Evolutionary conservation across 371 early-diverging fungal species (phyloP).

Genomic region (Lichtheimia ornata): DNA sequence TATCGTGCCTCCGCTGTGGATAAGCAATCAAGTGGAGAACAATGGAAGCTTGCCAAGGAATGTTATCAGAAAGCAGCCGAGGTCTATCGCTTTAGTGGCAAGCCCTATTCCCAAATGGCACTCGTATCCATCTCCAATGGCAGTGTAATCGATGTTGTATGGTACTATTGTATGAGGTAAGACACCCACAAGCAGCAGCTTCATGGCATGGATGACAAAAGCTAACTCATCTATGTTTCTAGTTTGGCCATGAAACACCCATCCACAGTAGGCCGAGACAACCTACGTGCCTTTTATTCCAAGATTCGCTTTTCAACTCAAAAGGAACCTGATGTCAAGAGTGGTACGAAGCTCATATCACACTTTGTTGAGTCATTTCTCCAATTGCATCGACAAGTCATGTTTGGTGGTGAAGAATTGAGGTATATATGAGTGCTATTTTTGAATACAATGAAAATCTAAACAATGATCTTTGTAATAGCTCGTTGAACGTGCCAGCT

Average conservation of each 20-base stretch:
- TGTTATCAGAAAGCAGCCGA: conserved; percentile 49
- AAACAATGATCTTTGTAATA: neutral
- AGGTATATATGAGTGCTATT: neutral
- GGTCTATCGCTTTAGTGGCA: conserved; percentile 45
- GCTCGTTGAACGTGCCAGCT: too few relatives aligned
- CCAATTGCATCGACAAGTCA: conserved; percentile 36
- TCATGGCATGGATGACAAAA: neutral
- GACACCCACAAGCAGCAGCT: too few relatives aligned
- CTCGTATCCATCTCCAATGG: conserved; percentile 45
- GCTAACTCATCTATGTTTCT: neutral
- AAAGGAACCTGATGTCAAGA: conserved; percentile 1
- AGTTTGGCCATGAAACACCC: conserved; percentile 47
- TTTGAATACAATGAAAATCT: too few relatives aligned
- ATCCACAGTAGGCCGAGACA: conserved; percentile 44
- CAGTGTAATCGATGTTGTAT: conserved; percentile 51
- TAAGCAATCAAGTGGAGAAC: conserved; percentile 18
- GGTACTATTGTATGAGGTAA: conserved; percentile 57
- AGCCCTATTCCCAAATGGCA: conserved; percentile 52
- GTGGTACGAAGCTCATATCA: conserved; percentile 22
- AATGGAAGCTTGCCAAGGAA: conserved; percentile 35
- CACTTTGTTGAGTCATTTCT: conserved; percentile 43
- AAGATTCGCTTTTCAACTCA: conserved; percentile 35
- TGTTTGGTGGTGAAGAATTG: conserved; percentile 31
- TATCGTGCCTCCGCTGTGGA: conserved; percentile 41
- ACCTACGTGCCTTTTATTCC: conserved; percentile 45